Evolutionary conservation across 129 eudicot genomes (phyloP), one percentile per base, ranked within the genome.

Genomic region (Smallanthus sonchifolius): DNA sequence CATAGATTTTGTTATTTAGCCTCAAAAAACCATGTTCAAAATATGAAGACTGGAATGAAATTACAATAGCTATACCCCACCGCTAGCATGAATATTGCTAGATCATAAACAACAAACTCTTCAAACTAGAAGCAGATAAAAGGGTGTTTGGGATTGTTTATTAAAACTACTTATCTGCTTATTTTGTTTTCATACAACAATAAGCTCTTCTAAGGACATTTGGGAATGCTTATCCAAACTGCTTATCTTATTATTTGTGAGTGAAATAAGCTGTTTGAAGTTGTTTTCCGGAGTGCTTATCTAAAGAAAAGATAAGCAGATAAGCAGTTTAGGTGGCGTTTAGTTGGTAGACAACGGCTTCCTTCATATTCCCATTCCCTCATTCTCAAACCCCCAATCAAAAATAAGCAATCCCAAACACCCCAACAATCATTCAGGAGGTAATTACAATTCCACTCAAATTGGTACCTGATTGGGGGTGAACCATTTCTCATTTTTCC

Each of bases 401-500:
- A 15, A 47, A 47, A 47, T 47, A 47, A 47, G 17, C 54, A 48
- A 48, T 14, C 54, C 54, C 19, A 48, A 48, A 15, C 17, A 15
- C 19, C 57, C 57, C 15, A 75, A 70, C 7, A 8, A 56, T 9
- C 63, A 20, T 20, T 8, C 36, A 24, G 13, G 20, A 2, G 36
- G 63, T 56, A 24, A 8, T 7, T 56, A 19, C 63, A 4, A 80
- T 34, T 55, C 32, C 70, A 48, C 38, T 19, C 42, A 34, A 64
- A 62, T 45, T 30, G 32, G 68, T 82, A 84, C 97, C 91, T 84
- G 87, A 59, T 81, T 70, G 67, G 87, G 68, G 48, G 87, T 73
- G 72, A 91, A 70, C 97, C 97, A 84, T 42, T 81, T 79, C 24
- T 93, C 88, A 71, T 83, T 84, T 75, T 80, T 84, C 92, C 92